These are phyloP conservation scores for Claviceps purpurea DNA, from an alignment of 2,329 filamentous ascomycete species.

Conservation along the genomic window DNA sequence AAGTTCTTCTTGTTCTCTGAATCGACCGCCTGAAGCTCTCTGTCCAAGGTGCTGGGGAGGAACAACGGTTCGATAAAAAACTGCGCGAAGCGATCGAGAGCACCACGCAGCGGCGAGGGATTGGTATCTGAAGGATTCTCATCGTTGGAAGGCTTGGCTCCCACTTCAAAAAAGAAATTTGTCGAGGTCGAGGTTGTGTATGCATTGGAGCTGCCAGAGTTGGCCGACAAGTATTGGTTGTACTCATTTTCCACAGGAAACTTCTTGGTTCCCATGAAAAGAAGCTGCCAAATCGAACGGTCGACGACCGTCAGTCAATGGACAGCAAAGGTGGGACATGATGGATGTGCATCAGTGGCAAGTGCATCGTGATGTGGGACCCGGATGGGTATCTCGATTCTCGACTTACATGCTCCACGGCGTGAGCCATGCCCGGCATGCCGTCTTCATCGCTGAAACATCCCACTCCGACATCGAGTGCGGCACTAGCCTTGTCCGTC, in stretches of 20 bases:
- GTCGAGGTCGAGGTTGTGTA: conserved; percentile 90
- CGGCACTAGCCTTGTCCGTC: conserved; percentile 92
- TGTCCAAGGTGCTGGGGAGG: conserved; percentile 68
- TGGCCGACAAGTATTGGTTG: conserved; percentile 77
- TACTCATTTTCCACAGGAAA: conserved; percentile 95
- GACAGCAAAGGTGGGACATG: neutral
- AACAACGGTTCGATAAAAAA: conserved; percentile 89
- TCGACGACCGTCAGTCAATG: conserved; percentile 7
- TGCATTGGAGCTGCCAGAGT: conserved; percentile 88
- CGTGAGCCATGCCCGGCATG: conserved; percentile 91
- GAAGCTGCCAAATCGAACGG: conserved; percentile 32
- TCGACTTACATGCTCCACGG: conserved; percentile 66
- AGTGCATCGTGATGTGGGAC: conserved; percentile 4
- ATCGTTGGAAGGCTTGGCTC: conserved; percentile 58
- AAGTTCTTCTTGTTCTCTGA: conserved; percentile 98
- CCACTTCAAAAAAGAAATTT: conserved; percentile 96
- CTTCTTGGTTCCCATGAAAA: conserved; percentile 99
- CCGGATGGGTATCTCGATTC: conserved; percentile 1
- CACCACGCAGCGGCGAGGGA: conserved; percentile 56
- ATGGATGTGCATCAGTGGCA: neutral
- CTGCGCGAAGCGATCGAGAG: conserved; percentile 81
- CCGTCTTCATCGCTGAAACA: conserved; percentile 86
- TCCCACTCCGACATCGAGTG: conserved; percentile 90
- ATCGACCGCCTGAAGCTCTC: conserved; percentile 79
- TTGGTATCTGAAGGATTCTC: conserved; percentile 41